Evolutionary conservation across 2,329 filamentous ascomycete genomes (phyloP).

Genomic region (Phaeomoniella chlamydospora): DNA sequence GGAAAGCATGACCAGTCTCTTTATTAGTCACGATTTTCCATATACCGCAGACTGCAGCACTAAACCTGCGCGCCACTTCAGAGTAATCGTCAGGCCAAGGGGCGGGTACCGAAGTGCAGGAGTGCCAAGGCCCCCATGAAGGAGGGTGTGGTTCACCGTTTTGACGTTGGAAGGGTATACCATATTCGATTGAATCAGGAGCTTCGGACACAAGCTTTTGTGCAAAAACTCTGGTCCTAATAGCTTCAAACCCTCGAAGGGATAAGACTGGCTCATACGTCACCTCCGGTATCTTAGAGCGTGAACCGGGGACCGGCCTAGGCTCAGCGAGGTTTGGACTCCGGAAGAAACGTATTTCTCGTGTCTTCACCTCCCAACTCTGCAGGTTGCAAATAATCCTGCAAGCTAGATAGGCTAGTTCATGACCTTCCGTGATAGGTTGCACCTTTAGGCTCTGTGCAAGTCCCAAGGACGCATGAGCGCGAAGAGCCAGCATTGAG

Average conservation of each 20-base stretch:
- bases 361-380: neutral
- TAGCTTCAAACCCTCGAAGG: too few relatives aligned
- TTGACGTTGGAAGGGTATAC: neutral
- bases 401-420: neutral
- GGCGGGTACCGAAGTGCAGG: neutral
- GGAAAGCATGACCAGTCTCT: neutral
- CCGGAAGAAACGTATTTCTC: neutral
- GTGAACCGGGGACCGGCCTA: too few relatives aligned
- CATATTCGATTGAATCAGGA: too few relatives aligned
- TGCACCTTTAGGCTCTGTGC: neutral
- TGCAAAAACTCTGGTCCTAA: neutral
- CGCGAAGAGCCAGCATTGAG: neutral
- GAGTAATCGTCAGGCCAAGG: neutral
- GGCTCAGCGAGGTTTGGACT: neutral
- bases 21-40: neutral
- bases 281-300: too few relatives aligned
- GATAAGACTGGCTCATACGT: too few relatives aligned
- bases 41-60: neutral
- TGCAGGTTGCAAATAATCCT: constrained; percentile 11
- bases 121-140: neutral
- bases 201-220: too few relatives aligned
- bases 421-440: neutral
- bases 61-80: neutral
- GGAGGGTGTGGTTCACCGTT: neutral
- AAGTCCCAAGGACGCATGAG: neutral